Conservation (phyloP, 495 filamentous ascomycete species). For the Neurospora sp. region DNA sequence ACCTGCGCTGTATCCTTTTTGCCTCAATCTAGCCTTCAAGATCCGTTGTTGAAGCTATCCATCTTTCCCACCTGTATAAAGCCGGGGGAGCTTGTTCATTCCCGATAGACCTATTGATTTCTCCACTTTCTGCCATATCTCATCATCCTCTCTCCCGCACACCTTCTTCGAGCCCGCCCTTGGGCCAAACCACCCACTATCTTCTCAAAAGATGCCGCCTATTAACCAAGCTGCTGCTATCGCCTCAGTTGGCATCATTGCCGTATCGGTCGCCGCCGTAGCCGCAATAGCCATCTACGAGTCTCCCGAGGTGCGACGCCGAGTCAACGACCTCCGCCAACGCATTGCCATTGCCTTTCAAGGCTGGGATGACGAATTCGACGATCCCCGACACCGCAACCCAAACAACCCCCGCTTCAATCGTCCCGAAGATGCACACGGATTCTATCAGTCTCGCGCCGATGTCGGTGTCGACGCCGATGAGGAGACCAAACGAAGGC, state of each 20-base stretch:
- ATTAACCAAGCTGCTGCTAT: slow-evolving; percentile 37
- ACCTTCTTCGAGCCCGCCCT: not conserved
- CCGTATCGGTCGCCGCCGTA: slow-evolving; percentile 63
- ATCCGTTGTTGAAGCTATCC: not conserved
- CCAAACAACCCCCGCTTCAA: slow-evolving; percentile 46
- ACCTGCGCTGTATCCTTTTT: not conserved
- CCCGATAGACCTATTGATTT: not conserved
- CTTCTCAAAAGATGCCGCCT: slow-evolving; percentile 24
- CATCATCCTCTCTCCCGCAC: not conserved
- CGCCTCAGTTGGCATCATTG: slow-evolving; percentile 64
- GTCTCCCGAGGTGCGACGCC: slow-evolving; percentile 67
- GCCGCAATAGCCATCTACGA: slow-evolving; percentile 81
- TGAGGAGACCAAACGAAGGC: slow-evolving; percentile 53
- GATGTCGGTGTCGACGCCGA: slow-evolving; percentile 54
- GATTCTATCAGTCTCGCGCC: slow-evolving; percentile 41
- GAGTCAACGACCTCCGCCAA: slow-evolving; percentile 63
- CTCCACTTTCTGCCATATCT: not conserved
- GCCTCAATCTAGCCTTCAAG: not conserved
- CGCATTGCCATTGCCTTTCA: slow-evolving; percentile 72
- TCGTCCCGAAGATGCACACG: slow-evolving; percentile 48
- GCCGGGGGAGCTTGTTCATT: not conserved
- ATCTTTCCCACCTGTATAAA: not conserved
- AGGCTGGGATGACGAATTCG: slow-evolving; percentile 64
- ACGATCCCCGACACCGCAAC: slow-evolving; percentile 9
- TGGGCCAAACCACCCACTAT: not conserved